Percentiles rank a stretch among this genome's conserved stretches.
Conservation (phyloP, 176 grass and related monocot species). For the Juncus effusus region DNA sequence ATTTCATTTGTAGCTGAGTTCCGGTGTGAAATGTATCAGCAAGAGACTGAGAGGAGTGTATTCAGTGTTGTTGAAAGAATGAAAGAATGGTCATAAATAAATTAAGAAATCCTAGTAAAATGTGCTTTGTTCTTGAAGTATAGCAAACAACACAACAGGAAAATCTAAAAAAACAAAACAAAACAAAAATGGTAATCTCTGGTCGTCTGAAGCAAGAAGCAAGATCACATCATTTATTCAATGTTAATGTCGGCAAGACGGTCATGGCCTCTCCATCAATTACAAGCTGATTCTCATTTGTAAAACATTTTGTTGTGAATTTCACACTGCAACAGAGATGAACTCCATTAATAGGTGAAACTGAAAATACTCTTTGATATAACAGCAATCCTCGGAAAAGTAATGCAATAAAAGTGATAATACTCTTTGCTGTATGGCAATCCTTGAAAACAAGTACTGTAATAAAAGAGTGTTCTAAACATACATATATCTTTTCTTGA, state of each 20-base stretch:
- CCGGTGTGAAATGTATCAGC: no score
- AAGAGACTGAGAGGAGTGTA: no score
- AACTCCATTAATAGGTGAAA: neutral
- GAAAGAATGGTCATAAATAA: no score
- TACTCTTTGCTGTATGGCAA: neutral
- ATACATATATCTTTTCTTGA: conserved; percentile 42
- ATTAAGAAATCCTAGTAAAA: no score
- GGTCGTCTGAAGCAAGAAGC: no score
- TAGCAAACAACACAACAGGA: no score
- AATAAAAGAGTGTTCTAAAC: neutral
- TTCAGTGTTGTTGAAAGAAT: no score
- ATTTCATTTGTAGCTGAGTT: no score
- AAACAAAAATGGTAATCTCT: no score
- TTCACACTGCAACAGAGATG: conserved; percentile 40
- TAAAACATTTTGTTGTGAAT: conserved; percentile 68
- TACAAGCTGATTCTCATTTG: conserved; percentile 21
- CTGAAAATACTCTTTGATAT: neutral
- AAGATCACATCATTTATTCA: neutral
- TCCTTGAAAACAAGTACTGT: neutral
- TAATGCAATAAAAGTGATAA: neutral
- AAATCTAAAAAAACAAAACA: no score
- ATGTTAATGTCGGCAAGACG: conserved; percentile 41
- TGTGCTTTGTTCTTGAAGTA: no score
- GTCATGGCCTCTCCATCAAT: conserved; percentile 55
- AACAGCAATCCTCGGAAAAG: neutral